Conservation (phyloP, 140 eudicot species). For the Bidens hawaiensis region DNA sequence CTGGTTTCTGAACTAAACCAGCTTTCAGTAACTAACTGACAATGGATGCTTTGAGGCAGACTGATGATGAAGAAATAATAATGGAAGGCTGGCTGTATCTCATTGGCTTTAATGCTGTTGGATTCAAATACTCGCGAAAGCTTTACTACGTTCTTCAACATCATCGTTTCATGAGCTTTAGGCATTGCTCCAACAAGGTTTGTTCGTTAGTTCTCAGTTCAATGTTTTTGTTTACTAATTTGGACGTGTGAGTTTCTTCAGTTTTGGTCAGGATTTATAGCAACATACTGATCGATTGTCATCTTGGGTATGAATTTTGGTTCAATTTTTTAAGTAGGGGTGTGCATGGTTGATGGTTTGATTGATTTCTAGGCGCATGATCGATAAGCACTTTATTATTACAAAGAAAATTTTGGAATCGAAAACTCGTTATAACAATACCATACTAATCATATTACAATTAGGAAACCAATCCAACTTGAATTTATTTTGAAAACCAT, state of each 20-base stretch:
- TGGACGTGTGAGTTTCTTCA: no score
- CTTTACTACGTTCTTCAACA: conserved; percentile 61
- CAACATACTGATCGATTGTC: background rate
- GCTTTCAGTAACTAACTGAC: background rate
- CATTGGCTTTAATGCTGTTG: conserved; percentile 51
- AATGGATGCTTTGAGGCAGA: conserved; percentile 41
- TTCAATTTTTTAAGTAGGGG: no score
- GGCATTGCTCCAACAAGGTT: conserved; percentile 39
- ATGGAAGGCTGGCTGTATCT: conserved; percentile 70
- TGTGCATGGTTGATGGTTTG: no score
- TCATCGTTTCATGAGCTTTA: conserved; percentile 50
- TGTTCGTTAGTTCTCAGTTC: background rate
- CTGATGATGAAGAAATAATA: conserved; percentile 28
- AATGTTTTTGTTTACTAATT: background rate
- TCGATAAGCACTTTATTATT: no score
- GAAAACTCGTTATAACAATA: no score
- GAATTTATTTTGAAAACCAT: no score
- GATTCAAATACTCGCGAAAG: conserved; percentile 52
- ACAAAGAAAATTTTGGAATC: no score
- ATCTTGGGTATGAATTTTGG: background rate
- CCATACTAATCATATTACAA: no score
- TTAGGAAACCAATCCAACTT: no score
- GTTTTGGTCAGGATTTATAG: background rate
- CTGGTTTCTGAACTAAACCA: background rate
- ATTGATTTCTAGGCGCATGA: no score